phyloP scores from a whole-genome alignment of 2,329 filamentous ascomycete genomes.

The Bipolaris zeicola region DNA sequence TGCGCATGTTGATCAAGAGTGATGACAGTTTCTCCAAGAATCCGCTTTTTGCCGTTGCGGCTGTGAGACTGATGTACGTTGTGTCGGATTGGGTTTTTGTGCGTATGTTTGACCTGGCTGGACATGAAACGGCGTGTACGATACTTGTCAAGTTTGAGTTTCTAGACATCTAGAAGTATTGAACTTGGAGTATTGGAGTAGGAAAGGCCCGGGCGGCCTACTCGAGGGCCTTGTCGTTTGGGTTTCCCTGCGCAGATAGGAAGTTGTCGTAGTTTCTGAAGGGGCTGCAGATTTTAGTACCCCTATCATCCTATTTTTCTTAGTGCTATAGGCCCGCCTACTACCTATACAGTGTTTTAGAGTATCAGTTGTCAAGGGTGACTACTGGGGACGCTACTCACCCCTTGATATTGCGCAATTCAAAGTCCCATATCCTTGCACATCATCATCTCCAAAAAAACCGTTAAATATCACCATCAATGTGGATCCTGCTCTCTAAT shows the following conservation, averaged over 20 bases:
- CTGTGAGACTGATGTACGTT: constrained; percentile 65
- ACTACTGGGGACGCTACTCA: too few species aligned
- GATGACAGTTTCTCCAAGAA: constrained; percentile 68
- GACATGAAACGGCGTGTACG: constrained; percentile 66
- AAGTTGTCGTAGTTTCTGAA: not conserved
- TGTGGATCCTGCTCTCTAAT: too few species aligned
- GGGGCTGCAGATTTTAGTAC: not conserved
- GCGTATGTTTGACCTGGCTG: constrained; percentile 68
- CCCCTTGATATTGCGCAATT: too few species aligned
- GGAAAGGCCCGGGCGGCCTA: not conserved
- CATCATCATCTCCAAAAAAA: too few species aligned
- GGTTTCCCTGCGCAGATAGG: not conserved
- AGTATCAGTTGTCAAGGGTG: too few species aligned
- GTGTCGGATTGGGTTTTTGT: constrained; percentile 67
- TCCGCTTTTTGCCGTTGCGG: constrained; percentile 65
- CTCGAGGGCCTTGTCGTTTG: not conserved
- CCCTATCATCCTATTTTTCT: too few species aligned
- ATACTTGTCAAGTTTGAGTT: constrained; percentile 67
- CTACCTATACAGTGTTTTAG: too few species aligned
- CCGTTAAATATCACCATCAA: too few species aligned
- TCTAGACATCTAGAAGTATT: constrained; percentile 25
- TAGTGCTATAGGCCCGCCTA: too few species aligned
- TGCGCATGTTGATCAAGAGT: constrained; percentile 70
- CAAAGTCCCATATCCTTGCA: too few species aligned
- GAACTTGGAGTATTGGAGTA: not conserved